Base-by-base conservation (phyloP, 1,139 yeast genomes). In the Yamadazyma sp. region DNA sequence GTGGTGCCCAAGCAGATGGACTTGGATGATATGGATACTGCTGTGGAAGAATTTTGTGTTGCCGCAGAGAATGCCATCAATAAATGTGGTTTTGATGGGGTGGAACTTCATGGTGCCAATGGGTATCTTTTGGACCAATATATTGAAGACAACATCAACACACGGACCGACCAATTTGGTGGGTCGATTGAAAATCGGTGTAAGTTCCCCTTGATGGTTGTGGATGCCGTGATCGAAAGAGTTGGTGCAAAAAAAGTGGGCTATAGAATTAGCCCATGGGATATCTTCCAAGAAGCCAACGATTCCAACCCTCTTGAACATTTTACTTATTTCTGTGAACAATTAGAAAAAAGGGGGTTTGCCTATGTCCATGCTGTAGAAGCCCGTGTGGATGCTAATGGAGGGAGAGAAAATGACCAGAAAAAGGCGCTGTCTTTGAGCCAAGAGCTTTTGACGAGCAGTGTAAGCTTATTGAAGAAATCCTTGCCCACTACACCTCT, bases 121-220 rank as follows among this genome's bases (percentile, higher is more conserved):
- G 89, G 89, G 9, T 84, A 80, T 59, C 64, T 84, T 41, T 53
- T 81, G 35, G 83, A 82, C 59, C 83, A 79, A 58, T 84, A 84
- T 56, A 54, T 82, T 32, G 58, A 59, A 34, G 56, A 59, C 40
- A 54, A 59, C 31, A 59, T 79, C 32, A 84, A 84, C 63, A 53
- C 66, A 43, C 73, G 91, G 56, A 77, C 83, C 9, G 89, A 83
- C 51, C 69, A 78, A 55, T 83, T 81, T 56, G 88, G 88, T 17
- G 56, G 57, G 2, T 34, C 43, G 16, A 68, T 81, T 43, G 86
- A 79, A 53, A 81, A 81, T 64, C 65, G 86, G 41, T 69, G 79
- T 22, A 64, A 81, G 39, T 70, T 81, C 50, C 52, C 71, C 8
- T 61, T 81, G 34, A 81, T 78, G 52, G 68, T 81, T 14, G 60